Evolutionary conservation across 164 flowering plant genomes (phyloP), one percentile per base, ranked within the genome.

Genomic region (Buxus sempervirens): DNA sequence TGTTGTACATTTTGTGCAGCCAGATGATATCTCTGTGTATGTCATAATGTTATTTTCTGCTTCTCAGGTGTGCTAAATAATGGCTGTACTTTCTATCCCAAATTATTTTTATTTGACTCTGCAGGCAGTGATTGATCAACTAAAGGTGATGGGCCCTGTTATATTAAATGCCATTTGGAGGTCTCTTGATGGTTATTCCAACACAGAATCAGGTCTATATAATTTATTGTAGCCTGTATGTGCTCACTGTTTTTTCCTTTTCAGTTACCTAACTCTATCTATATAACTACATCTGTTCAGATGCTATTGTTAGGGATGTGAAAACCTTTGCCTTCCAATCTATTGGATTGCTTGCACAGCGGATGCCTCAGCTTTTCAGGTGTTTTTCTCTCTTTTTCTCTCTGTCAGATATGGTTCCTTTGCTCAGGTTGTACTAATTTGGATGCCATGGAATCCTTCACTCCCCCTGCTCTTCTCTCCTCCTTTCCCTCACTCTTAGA

Each of bases 281-380:
- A n/a, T 63, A 19, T 24, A 23, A 24, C 60, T 36, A 51, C 23
- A 16, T 26, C 19, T 18, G 58, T 66, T 21, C 81, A 93, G 96
- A 86, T 75, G 53, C 81, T 18, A 61, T 71, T 76, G 79, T 86
- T 41, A 80, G 83, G 76, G 97, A 95, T 20, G 85, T 89, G 54
- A 95, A 83, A 77, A 78, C 72, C 38, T 95, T 89, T 81, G 88
- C 90, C 68, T 95, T 82, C 71, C 97, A 92, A 84, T 90, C 97
- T 21, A 88, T 95, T 79, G 98, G 98, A 54, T 77, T 90, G 75
- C 91, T 95, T 80, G 85, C 97, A 54, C 84, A 88, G 75, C 97
- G 98, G 49, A 80, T 95, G 89, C 98, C 98, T 72, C 86, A 89
- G 63, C 96, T 92, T 77, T 95, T 92, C 80, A 89, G 96, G 98